phyloP scores from a whole-genome alignment of 2,329 filamentous ascomycete genomes.

The Aspergillus sojae region DNA sequence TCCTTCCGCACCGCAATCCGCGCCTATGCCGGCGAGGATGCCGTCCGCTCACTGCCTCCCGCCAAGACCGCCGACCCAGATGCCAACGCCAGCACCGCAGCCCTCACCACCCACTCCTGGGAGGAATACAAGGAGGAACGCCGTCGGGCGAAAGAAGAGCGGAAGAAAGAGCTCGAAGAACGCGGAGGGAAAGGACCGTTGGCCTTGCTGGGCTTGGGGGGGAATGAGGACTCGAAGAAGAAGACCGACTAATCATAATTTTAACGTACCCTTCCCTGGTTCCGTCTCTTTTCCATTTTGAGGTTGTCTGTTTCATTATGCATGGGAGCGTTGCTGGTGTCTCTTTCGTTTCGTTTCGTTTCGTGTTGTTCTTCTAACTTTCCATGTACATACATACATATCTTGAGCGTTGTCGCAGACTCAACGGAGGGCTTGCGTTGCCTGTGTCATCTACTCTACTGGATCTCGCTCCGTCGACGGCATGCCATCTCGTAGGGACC shows the following conservation, averaged over 20 bases:
- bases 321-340: neutral
- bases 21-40: slow-evolving; percentile 66
- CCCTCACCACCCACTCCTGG: slow-evolving; percentile 31
- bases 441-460: too few species aligned
- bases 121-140: slow-evolving; percentile 38
- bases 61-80: slow-evolving; percentile 15
- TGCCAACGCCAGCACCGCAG: slow-evolving; percentile 20
- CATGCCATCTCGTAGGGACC: too few species aligned
- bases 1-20: slow-evolving; percentile 81
- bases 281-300: too few species aligned
- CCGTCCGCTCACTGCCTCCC: slow-evolving; percentile 45
- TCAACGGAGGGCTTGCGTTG: neutral
- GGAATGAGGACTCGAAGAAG: slow-evolving; percentile 9
- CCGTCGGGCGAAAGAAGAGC: slow-evolving; percentile 31
- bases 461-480: too few species aligned
- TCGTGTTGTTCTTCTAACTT: neutral
- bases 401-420: neutral
- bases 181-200: slow-evolving; percentile 19
- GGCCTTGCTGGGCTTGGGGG: slow-evolving; percentile 17
- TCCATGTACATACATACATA: neutral
- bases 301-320: neutral
- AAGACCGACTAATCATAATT: slow-evolving; percentile 19
- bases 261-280: neutral
- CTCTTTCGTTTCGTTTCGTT: neutral
- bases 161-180: slow-evolving; percentile 24